Evolutionary conservation across 1,139 yeast species (phyloP).

Genomic region (Debaryomyces psychrophilus): DNA sequence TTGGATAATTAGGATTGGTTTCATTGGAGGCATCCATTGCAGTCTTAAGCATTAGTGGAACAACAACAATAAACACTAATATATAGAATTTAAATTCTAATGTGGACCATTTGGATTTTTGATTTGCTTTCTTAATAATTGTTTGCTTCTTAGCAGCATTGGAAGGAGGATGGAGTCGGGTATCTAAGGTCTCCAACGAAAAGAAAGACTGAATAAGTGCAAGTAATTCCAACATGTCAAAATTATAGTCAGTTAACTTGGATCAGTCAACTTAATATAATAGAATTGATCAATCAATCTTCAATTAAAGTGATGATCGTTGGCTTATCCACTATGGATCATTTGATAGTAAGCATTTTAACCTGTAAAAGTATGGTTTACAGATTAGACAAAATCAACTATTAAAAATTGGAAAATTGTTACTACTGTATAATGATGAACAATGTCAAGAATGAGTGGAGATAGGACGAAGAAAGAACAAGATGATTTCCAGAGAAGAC

Average conservation of each 20-base stretch:
- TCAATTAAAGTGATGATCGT: neutral
- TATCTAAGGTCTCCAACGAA: constrained; percentile 76
- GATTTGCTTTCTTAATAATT: constrained; percentile 46
- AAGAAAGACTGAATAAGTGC: constrained; percentile 48
- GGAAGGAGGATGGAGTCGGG: constrained; percentile 62
- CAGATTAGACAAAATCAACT: neutral
- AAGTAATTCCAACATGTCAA: constrained; percentile 18
- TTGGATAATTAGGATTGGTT: constrained; percentile 72
- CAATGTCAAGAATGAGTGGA: neutral
- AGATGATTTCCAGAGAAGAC: constrained; percentile 48
- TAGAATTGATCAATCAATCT: neutral
- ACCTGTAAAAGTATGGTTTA: neutral
- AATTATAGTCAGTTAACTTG: neutral
- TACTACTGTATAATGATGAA: neutral
- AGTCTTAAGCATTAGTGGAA: constrained; percentile 81
- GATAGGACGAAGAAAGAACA: constrained; percentile 4
- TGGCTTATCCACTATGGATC: neutral
- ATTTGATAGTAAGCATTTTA: neutral
- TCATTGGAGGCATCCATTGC: constrained; percentile 83
- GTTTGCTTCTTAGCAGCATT: constrained; percentile 47
- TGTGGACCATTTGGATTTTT: constrained; percentile 70
- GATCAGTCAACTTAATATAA: neutral
- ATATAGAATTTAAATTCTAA: constrained; percentile 72
- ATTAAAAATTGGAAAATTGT: constrained; percentile 3
- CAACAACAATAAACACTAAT: constrained; percentile 61